Base-by-base conservation (phyloP, 495 filamentous ascomycete genomes). In the Xylaria castorea region DNA sequence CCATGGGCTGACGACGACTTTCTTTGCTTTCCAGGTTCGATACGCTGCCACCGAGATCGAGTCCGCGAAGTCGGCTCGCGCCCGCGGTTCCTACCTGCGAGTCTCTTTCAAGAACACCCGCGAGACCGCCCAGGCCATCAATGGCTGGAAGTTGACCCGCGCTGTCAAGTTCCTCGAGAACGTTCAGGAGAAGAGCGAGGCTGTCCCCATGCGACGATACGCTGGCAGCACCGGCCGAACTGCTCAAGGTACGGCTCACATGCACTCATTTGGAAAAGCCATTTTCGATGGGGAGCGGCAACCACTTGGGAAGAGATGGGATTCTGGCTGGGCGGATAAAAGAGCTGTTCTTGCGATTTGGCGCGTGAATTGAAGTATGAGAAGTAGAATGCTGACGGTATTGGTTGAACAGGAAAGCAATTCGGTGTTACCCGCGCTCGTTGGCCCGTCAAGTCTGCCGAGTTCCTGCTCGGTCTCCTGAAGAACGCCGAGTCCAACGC, bases 31-130 rank as follows among this genome's bases (percentile, higher is more conserved):
- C 65, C 80, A 97, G 96, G 96, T 98, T 88, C 95, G 96, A 86
- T 98, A 99, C 94, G 94, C 94, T 87, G 93, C 92, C 80, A 93
- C 91, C 80, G 88, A 93, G 81, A 94, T 97, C 84, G 87, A 92
- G 78, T 87, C 92, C 82, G 89, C 90, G 76, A 99, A 98, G 89
- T 97, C 93, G 85, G 97, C 96, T 84, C 94, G 94, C 86, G 91
- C 95, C 81, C 94, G 95, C 85, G 97, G 97, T 84, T 93, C 95
- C 83, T 98, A 98, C 90, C 93, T 99, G 76, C 95, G 96, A 80
- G 94, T 97, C 81, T 96, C 92, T 78, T 98, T 97, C 92, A 98
- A 98, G 91, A 98, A 99, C 91, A 98, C 96, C 85, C 93, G 95
- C 82, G 97, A 99, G 89, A 97, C 96, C 75, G 97, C 96, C 70